Conservation (phyloP, 441 rosid species). For the Adansonia madagascariensis region DNA sequence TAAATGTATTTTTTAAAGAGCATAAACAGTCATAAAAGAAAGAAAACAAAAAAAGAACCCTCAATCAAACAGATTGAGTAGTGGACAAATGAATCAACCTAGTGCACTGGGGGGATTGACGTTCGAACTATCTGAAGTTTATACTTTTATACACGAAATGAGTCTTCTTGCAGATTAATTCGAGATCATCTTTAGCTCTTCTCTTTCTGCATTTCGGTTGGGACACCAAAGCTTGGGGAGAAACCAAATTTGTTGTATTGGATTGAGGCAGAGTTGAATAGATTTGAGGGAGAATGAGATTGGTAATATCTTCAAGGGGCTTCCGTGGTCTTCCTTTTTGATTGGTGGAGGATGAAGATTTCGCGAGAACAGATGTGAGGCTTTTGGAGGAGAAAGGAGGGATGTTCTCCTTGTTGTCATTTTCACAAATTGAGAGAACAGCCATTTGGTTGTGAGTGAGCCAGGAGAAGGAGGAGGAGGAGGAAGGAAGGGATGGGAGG, state of each 20-base stretch:
- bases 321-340: constrained; percentile 28
- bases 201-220: constrained; percentile 34
- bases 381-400: constrained; percentile 31
- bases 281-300: constrained; percentile 25
- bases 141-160: constrained; percentile 26
- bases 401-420: constrained; percentile 42
- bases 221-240: constrained; percentile 11
- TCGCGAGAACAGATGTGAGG: background rate
- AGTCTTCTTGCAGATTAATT: constrained; percentile 27
- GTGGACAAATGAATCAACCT: constrained; percentile 1
- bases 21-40: background rate
- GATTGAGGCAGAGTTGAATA: constrained; percentile 16
- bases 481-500: background rate
- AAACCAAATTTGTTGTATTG: background rate
- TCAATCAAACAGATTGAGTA: constrained; percentile 1
- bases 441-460: constrained; percentile 29
- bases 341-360: constrained; percentile 18
- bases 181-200: constrained; percentile 18
- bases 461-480: background rate
- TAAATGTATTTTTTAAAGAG: background rate
- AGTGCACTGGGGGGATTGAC: background rate
- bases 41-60: background rate
- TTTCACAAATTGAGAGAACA: constrained; percentile 21
- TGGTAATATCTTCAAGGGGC: constrained; percentile 49
- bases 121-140: constrained; percentile 35